A percentile compares a stretch with the other conserved stretches of the same genome.
phyloP scores from a whole-genome alignment of 2,329 filamentous ascomycete genomes.

The Botrytis aclada region DNA sequence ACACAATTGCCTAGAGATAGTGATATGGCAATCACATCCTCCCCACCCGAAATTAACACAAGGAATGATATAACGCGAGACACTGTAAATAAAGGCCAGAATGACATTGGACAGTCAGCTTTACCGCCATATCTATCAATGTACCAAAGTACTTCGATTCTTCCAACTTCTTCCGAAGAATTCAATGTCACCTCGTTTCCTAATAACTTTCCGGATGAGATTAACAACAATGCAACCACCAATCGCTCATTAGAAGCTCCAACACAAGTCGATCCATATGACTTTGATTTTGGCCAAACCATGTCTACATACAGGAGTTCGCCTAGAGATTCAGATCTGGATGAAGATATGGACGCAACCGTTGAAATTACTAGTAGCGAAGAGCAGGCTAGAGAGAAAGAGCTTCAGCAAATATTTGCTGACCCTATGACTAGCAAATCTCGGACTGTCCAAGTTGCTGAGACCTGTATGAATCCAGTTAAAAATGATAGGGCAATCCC shows the following conservation, averaged over 20 bases:
- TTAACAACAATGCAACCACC: not conserved
- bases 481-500: not conserved
- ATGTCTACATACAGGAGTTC: constrained; percentile 27
- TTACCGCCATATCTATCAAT: not conserved
- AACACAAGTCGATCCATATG: constrained; percentile 29
- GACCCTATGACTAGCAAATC: not conserved
- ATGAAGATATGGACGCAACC: constrained; percentile 5
- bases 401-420: constrained; percentile 4
- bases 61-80: not conserved
- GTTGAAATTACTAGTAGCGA: constrained; percentile 16
- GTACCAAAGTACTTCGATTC: not conserved
- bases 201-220: not conserved
- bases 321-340: not conserved
- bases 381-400: constrained; percentile 11
- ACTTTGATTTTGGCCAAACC: constrained; percentile 18
- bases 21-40: constrained; percentile 43
- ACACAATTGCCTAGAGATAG: not conserved
- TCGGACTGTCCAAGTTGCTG: not conserved
- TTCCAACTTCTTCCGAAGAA: constrained; percentile 31
- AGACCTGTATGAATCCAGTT: not conserved
- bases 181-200: constrained; percentile 31
- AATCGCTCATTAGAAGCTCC: constrained; percentile 23
- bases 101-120: not conserved
- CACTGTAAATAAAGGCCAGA: not conserved
- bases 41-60: constrained; percentile 25